A percentile compares a stretch with the other conserved stretches of the same genome.
These are phyloP conservation scores for Phyllosticta capitalensis DNA, from an alignment of 2,329 filamentous ascomycete genomes.

Conservation along the genomic window DNA sequence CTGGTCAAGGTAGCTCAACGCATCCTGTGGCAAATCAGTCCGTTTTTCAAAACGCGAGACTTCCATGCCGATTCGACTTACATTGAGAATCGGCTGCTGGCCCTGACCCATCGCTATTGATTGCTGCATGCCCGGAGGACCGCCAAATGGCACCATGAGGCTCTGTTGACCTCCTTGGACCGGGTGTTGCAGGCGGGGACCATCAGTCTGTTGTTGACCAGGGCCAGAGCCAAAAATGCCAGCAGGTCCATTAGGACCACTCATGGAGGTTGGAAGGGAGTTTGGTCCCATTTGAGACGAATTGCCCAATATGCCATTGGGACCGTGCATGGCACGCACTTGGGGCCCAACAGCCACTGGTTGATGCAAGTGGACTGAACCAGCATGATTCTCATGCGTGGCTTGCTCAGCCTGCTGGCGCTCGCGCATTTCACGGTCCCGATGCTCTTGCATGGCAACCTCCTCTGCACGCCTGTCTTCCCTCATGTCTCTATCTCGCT, in stretches of 20 bases:
- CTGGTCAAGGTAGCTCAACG: constrained; percentile 92
- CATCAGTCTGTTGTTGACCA: constrained; percentile 48
- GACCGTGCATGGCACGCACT: constrained; percentile 76
- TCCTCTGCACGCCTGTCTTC: constrained; percentile 36
- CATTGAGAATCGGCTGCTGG: constrained; percentile 75
- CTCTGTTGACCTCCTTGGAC: constrained; percentile 44
- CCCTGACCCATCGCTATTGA: constrained; percentile 59
- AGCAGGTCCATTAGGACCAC: constrained; percentile 50
- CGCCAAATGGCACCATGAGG: constrained; percentile 42
- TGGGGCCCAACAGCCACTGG: constrained; percentile 70
- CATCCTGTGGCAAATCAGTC: constrained; percentile 44
- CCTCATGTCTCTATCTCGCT: constrained; percentile 40
- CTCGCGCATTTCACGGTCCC: constrained; percentile 53
- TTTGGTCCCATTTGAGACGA: constrained; percentile 42
- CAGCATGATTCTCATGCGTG: constrained; percentile 77
- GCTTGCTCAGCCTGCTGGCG: constrained; percentile 59
- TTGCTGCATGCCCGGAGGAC: constrained; percentile 27
- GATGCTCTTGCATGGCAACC: constrained; percentile 33
- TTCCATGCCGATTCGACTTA: constrained; percentile 28
- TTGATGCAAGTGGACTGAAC: constrained; percentile 86
- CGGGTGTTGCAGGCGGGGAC: constrained; percentile 52
- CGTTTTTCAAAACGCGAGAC: constrained; percentile 8
- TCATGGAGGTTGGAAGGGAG: constrained; percentile 45
- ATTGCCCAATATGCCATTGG: constrained; percentile 68
- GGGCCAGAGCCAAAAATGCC: constrained; percentile 64